Evolutionary conservation across 2,329 filamentous ascomycete species (phyloP).

Genomic region (Epichloe brachyelytri): DNA sequence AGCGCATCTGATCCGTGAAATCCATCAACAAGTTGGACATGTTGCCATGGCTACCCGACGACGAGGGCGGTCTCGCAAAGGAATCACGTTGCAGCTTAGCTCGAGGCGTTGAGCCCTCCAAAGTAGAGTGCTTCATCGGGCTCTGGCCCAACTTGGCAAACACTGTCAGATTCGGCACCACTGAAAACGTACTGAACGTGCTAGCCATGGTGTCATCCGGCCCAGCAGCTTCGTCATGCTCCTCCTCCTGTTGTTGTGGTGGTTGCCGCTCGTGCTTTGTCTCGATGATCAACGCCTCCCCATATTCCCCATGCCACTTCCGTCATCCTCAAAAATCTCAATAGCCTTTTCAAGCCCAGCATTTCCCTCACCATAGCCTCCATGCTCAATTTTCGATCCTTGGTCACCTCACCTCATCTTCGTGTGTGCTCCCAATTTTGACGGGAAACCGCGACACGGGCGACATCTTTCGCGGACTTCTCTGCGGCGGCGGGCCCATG

Average conservation of each 20-base stretch:
- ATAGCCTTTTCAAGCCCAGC: constrained; percentile 45
- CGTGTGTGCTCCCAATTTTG: constrained; percentile 31
- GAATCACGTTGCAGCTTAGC: constrained; percentile 16
- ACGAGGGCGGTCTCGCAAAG: constrained; percentile 20
- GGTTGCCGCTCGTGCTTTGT: constrained; percentile 16
- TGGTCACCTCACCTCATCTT: constrained; percentile 11
- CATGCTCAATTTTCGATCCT: constrained; percentile 31
- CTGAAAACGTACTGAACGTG: constrained; percentile 80
- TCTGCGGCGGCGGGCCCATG: constrained; percentile 12
- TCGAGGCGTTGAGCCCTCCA: constrained; percentile 27
- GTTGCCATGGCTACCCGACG: constrained; percentile 34
- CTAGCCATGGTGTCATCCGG: constrained; percentile 65
- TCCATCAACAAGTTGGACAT: constrained; percentile 74
- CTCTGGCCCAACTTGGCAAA: constrained; percentile 63
- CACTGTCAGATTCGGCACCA: constrained; percentile 74
- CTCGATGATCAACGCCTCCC: constrained; percentile 15
- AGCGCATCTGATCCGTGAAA: constrained; percentile 63
- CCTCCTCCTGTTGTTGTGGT: constrained; percentile 2
- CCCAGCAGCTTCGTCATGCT: constrained; percentile 31
- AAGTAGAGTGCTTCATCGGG: constrained; percentile 37
- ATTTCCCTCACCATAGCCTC: constrained; percentile 42
- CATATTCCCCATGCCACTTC: constrained; percentile 15
- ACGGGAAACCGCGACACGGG: constrained; percentile 50
- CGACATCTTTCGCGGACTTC: constrained; percentile 34
- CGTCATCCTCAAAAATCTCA: constrained; percentile 48